Conservation (phyloP, 805 yeast genomes). For the Kluyveromyces aestuarii region DNA sequence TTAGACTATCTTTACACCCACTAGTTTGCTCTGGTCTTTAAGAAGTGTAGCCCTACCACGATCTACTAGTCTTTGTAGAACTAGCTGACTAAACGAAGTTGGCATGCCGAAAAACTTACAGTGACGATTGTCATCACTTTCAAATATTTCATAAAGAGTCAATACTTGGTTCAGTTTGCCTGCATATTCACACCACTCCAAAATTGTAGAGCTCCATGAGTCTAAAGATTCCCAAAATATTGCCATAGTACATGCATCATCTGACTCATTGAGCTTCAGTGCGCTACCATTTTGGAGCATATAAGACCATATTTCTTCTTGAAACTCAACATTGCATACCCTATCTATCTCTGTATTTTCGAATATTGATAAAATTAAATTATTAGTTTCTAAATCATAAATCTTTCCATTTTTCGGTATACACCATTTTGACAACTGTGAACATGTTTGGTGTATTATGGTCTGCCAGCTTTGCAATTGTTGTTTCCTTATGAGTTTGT, state of each 20-base stretch:
- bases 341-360: conserved; percentile 44
- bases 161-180: conserved; percentile 73
- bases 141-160: conserved; percentile 72
- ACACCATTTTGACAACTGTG: conserved; percentile 1
- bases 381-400: not conserved
- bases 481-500: conserved; percentile 63
- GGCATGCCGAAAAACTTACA: conserved; percentile 62
- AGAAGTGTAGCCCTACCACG: conserved; percentile 67
- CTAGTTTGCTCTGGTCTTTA: conserved; percentile 56
- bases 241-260: conserved; percentile 13
- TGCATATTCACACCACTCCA: conserved; percentile 64
- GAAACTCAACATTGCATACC: conserved; percentile 43
- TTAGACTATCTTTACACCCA: conserved; percentile 68
- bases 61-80: conserved; percentile 49
- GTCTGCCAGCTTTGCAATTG: conserved; percentile 69
- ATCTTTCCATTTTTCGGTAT: not conserved
- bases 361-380: conserved; percentile 30
- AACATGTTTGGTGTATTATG: not conserved
- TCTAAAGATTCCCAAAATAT: conserved; percentile 63
- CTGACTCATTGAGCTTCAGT: conserved; percentile 37
- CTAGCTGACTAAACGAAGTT: conserved; percentile 40
- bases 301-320: conserved; percentile 44
- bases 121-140: conserved; percentile 47
- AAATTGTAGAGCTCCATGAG: conserved; percentile 54
- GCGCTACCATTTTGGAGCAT: conserved; percentile 52